Evolutionary conservation across 306 rosid genomes (phyloP), one percentile per base, ranked within the genome.

Genomic region (Vigna nakashimae): DNA sequence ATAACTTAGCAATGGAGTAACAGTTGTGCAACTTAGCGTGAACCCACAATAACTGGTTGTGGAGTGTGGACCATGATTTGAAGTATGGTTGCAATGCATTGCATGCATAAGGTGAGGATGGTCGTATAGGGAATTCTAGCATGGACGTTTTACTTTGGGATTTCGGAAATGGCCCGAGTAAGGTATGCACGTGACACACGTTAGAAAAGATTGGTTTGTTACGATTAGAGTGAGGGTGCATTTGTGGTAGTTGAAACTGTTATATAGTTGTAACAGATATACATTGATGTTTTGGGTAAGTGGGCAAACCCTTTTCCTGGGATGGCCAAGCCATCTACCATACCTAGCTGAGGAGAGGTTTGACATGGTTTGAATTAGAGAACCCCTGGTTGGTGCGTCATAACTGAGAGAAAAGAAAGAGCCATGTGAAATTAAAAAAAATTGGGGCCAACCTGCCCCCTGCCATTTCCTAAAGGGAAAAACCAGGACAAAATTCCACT

Each of bases 311-410:
- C 17, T 34, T 65, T 74, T 40, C 80, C 65, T 69, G 7, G 24
- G 20, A 78, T 84, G 52, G 73, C 50, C 52, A 28, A 52, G 9
- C 69, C 3, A 30, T 10, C 64, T 40, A 51, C 65, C 79, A 28
- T 9, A 46, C 17, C 17, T 7, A 42, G 69, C 42, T 52, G 10
- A 64, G 65, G 28, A 55, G 53, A 51, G 42, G 65, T 67, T 63
- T 16, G 4, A 78, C 49, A 57, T 72, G 43, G 81, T 62, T 81
- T 52, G 49, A 65, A 69, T 75, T 74, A 24, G 78, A 62, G 20
- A 49, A 70, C 69, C 14, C 32, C 53, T 65, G 69, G 89, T 89
- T 75, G 89, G 88, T 87, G 82, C 17, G 73, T 57, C 74, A 69
- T 85, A 83, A 79, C 76, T 57, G 18, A 26, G 11, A 86, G 77